Base-by-base conservation (phyloP, 75 land plant genomes). In the Cunninghamia lanceolata region DNA sequence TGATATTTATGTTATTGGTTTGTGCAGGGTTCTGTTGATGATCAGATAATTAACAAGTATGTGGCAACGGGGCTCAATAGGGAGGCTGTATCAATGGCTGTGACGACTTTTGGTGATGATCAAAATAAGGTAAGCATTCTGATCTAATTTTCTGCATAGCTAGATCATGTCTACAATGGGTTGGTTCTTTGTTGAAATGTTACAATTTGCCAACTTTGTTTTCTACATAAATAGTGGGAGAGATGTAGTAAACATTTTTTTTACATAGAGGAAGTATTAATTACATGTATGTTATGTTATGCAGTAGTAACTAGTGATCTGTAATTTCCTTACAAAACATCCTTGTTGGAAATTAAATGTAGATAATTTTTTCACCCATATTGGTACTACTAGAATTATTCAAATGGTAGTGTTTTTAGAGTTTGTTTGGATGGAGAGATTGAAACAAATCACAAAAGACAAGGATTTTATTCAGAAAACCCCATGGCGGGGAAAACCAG, bases 51-150 rank as follows among this genome's bases (percentile, higher is more conserved):
- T 50, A 88, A 85, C 86, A 97, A 94, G 88, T 97, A 94, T 82
- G 87, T 93, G 85, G 89, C 96, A 1, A 86, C 88, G 68, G 99
- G 99, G 0, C 90, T 97, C 28, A 89, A 79, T 59, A 91, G 91
- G 50, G 98, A 97, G 86, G 99, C 97, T 86, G 99, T 94, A 47
- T 75, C 91, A 1, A 17, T 91, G 86, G 99, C 95, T 10, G 91
- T 97, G 79, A 89, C 87, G 21, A 87, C 91, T 78, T 97, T 93
- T 91, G 99, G 99, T 35, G 99, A 97, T 86, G 88, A 93, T 85
- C 98, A 93, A 77, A 86, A 91, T 71, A 97, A 97, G 98, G 99
- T 93, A 89, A 50, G 36, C 13, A 6, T 50, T 76, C 45, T 76
- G n/a, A 80, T 80, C 47, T 77, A 6, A 85, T 85, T 11, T 19